phyloP scores from a whole-genome alignment of 148 eudicot genomes.

The Vaccinium vitisidaea region DNA sequence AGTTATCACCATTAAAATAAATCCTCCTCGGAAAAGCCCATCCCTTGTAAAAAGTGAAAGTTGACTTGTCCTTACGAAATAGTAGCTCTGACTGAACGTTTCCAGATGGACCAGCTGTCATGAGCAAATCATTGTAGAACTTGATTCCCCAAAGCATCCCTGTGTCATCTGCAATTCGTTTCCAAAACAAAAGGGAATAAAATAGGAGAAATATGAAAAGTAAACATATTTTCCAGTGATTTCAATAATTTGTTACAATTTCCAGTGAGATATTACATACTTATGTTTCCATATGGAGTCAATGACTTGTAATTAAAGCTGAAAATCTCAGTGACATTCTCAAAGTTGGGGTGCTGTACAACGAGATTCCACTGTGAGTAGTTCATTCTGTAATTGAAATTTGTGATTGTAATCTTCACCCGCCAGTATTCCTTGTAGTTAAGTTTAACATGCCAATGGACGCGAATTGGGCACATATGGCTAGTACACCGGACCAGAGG shows the following conservation, averaged over 20 bases:
- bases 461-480: slow-evolving; percentile 73
- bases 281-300: slow-evolving; percentile 22
- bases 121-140: slow-evolving; percentile 60
- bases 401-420: slow-evolving; percentile 59
- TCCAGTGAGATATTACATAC: slow-evolving; percentile 32
- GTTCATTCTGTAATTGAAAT: slow-evolving; percentile 63
- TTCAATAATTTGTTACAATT: not conserved
- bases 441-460: slow-evolving; percentile 69
- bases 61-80: not conserved
- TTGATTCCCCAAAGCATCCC: slow-evolving; percentile 56
- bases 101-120: slow-evolving; percentile 48
- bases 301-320: slow-evolving; percentile 4
- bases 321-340: slow-evolving; percentile 43
- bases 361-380: slow-evolving; percentile 71
- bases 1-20: slow-evolving; percentile 1
- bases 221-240: not conserved
- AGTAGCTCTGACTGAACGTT: slow-evolving; percentile 47
- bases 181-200: not conserved
- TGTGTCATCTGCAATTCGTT: slow-evolving; percentile 47
- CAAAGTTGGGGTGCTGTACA: slow-evolving; percentile 67
- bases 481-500: slow-evolving; percentile 57
- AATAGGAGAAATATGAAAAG: not conserved
- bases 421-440: slow-evolving; percentile 78
- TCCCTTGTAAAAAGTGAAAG: not conserved
- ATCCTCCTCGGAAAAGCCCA: not conserved